Percentiles rank a stretch among this genome's conserved stretches.
phyloP scores from a whole-genome alignment of 352 stramenopile species.

The Globisporangium spiculum region DNA sequence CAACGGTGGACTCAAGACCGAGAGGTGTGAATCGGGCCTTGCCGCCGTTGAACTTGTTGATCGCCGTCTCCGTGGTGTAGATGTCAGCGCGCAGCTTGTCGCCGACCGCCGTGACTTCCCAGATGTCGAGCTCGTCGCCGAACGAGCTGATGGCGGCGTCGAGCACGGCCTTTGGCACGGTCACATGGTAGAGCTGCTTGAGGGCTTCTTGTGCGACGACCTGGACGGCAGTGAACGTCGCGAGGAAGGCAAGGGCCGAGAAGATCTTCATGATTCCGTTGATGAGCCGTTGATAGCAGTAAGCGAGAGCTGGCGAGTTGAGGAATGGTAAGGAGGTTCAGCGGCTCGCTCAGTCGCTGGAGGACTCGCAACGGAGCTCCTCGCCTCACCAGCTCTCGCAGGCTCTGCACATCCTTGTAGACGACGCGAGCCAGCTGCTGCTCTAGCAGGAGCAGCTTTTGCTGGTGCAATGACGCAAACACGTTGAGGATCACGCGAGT shows the following conservation, averaged over 20 bases:
- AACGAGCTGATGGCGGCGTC: slow-evolving; percentile 10
- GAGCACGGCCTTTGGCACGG: slow-evolving; percentile 25
- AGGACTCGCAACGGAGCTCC: too few species aligned
- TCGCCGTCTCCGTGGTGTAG: slow-evolving; percentile 6
- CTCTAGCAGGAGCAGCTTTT: background rate
- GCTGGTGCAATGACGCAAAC: background rate
- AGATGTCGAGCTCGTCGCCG: slow-evolving; percentile 12
- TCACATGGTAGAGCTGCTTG: slow-evolving; percentile 35
- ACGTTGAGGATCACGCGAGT: background rate
- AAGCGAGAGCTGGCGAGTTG: background rate
- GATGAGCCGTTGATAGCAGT: too few species aligned
- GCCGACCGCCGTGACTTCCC: slow-evolving; percentile 1
- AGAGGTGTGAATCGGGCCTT: background rate
- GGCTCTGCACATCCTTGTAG: background rate
- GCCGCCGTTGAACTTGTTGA: slow-evolving; percentile 5
- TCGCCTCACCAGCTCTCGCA: background rate
- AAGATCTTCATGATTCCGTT: slow-evolving; percentile 26
- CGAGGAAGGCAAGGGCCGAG: slow-evolving; percentile 16
- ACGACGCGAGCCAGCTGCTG: background rate
- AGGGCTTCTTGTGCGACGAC: slow-evolving; percentile 20
- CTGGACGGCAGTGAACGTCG: slow-evolving; percentile 16
- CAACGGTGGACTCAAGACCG: background rate
- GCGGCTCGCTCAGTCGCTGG: too few species aligned
- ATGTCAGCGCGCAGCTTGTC: slow-evolving; percentile 6
- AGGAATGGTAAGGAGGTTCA: background rate